These are phyloP conservation scores for Vigna radiata DNA, from an alignment of 306 rosid genomes.

Conservation along the genomic window DNA sequence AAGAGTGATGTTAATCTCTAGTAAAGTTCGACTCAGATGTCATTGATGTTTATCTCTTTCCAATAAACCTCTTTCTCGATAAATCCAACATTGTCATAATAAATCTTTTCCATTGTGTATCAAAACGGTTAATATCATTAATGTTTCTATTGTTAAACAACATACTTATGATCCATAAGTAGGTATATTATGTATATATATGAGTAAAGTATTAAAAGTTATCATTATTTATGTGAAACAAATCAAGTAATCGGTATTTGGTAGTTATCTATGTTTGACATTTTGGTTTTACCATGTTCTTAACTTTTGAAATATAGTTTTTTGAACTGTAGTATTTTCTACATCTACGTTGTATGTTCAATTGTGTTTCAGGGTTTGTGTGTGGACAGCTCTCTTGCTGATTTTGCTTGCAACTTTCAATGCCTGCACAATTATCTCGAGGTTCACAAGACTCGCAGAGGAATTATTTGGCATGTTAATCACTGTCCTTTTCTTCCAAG, in stretches of 20 bases:
- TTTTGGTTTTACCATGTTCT: background rate
- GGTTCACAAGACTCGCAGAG: slow-evolving; percentile 78
- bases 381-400: slow-evolving; percentile 75
- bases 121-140: no score
- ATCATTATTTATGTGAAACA: no score
- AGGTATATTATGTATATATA: background rate
- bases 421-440: slow-evolving; percentile 64
- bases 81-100: no score
- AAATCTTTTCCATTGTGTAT: no score
- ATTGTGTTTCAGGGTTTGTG: slow-evolving; percentile 72
- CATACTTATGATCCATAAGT: background rate
- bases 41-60: no score
- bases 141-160: no score
- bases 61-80: no score
- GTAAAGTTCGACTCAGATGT: no score
- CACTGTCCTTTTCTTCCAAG: slow-evolving; percentile 72
- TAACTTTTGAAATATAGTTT: background rate
- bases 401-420: slow-evolving; percentile 73
- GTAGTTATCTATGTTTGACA: no score
- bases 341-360: background rate
- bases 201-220: no score
- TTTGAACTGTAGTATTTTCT: background rate
- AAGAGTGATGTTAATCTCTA: no score
- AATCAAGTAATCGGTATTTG: no score
- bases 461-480: slow-evolving; percentile 85